A percentile compares a stretch with the other conserved stretches of the same genome.
These are phyloP conservation scores for Orbilia brochopaga DNA, from an alignment of 2,329 filamentous ascomycete genomes.

Conservation along the genomic window DNA sequence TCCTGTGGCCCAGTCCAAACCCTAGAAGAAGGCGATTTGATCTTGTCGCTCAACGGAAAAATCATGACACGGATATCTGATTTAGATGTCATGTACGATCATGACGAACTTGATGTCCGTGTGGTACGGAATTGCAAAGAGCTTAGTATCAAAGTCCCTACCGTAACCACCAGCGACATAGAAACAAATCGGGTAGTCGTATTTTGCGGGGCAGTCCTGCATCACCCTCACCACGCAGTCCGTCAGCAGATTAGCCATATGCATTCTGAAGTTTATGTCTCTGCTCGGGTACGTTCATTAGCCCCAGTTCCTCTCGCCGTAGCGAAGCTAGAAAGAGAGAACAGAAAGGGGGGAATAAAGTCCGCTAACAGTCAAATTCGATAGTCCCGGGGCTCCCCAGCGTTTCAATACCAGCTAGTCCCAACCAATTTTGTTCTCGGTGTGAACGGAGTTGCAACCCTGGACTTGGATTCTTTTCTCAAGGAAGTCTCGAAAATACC, in stretches of 20 bases:
- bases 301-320: not conserved
- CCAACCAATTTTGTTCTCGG: slow-evolving; percentile 98
- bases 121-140: slow-evolving; percentile 86
- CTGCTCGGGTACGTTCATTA: slow-evolving; percentile 66
- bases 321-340: too few relatives aligned
- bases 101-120: slow-evolving; percentile 79
- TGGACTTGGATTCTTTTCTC: slow-evolving; percentile 80
- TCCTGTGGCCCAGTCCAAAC: slow-evolving; percentile 69
- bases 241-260: slow-evolving; percentile 96
- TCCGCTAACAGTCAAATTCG: not conserved
- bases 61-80: slow-evolving; percentile 92
- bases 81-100: slow-evolving; percentile 94
- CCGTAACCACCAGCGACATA: slow-evolving; percentile 84
- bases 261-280: slow-evolving; percentile 95
- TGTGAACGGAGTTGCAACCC: slow-evolving; percentile 86
- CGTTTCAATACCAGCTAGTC: slow-evolving; percentile 88
- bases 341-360: not conserved
- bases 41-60: slow-evolving; percentile 87
- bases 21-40: slow-evolving; percentile 86
- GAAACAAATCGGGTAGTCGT: slow-evolving; percentile 91
- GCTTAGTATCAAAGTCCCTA: slow-evolving; percentile 76
- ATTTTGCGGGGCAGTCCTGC: slow-evolving; percentile 93
- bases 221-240: slow-evolving; percentile 93
- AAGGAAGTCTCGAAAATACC: slow-evolving; percentile 82
- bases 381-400: slow-evolving; percentile 75